Base-by-base conservation (phyloP, 2,329 filamentous ascomycete species). In the Penicillium vulpinum region DNA sequence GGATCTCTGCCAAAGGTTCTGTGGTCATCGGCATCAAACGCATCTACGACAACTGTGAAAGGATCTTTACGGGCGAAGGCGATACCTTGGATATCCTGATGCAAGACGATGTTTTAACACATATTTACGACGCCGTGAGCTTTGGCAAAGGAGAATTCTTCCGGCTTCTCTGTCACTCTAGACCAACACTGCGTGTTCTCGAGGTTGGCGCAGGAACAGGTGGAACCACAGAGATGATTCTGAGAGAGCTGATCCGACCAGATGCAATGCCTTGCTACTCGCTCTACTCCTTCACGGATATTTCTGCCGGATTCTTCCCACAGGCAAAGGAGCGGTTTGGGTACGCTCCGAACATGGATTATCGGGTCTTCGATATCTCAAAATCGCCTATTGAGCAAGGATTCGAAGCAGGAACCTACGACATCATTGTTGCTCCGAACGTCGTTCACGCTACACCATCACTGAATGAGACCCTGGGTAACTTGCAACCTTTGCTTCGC, bases 391-490 rank as follows among this genome's bases (percentile, higher is more conserved):
- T 22, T 1, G 43, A 36, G 18, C 70, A 73, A 47, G 69, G 69
- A 2, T 69, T 72, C 33, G 56, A 58, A 9, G 21, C 21, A 3
- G 50, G 54, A 4, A 36, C 44, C 0, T 73, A 65, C 44, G 71
- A 74, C 43, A 46, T 73, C 3, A 58, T 74, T 9, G 44, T 73
- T 21, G 71, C 71, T 2, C 51, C 62, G 16, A 67, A 68, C 44
- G 67, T 70, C 4, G 33, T 72, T 29, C 68, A 71, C 47, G 63
- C 66, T 6, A 70, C 69, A 1, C 41, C 44, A 15, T 47, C 29
- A 16, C 39, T 73, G 10, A 21, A 59, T 15, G 60, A 58, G 18
- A 67, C 67, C 1, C 24, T 73, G 38, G 31, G 10, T 1, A 62
- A 67, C 49, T 58, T 71, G 1, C 58, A 63, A 2, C 52, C 33